These are phyloP conservation scores for Fusarium sp. DNA, from an alignment of 2,329 filamentous ascomycete genomes.

Conservation along the genomic window DNA sequence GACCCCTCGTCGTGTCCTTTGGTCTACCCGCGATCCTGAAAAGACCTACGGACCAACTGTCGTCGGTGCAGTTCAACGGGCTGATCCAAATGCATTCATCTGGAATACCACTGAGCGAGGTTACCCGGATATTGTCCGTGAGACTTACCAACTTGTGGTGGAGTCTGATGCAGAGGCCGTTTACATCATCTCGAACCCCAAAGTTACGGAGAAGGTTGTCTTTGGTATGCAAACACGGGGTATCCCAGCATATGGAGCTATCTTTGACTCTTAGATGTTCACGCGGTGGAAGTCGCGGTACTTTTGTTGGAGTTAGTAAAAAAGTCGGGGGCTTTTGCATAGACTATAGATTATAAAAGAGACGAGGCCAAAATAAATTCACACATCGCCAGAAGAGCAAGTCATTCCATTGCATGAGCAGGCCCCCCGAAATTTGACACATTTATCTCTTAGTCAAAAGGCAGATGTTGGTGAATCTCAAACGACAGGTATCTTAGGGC, in stretches of 20 bases:
- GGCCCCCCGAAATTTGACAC: rapidly evolving
- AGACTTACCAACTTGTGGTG: slow-evolving; percentile 15
- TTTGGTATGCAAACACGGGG: slow-evolving; percentile 8
- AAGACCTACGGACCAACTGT: slow-evolving; percentile 10
- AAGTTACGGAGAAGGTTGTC: slow-evolving; percentile 14
- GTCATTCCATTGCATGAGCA: too few species aligned
- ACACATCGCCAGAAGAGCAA: not conserved
- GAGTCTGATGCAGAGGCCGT: slow-evolving; percentile 16
- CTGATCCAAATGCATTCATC: slow-evolving; percentile 8
- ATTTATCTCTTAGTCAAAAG: too few species aligned
- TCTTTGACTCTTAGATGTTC: slow-evolving; percentile 1
- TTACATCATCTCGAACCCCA: slow-evolving; percentile 12
- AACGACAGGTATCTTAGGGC: not conserved
- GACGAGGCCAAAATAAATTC: rapidly evolving
- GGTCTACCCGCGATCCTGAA: slow-evolving; percentile 12
- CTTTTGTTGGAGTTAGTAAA: not conserved
- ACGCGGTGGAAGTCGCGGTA: not conserved
- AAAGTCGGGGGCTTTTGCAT: not conserved
- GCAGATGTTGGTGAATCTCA: not conserved
- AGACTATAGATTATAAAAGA: not conserved
- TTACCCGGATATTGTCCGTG: slow-evolving; percentile 6
- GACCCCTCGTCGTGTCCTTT: slow-evolving; percentile 6
- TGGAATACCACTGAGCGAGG: slow-evolving; percentile 17
- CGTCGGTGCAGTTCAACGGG: not conserved
- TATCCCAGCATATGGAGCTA: slow-evolving; percentile 1